phyloP scores from a whole-genome alignment of 1,139 yeast species.

The Geotrichum aggregatum region DNA sequence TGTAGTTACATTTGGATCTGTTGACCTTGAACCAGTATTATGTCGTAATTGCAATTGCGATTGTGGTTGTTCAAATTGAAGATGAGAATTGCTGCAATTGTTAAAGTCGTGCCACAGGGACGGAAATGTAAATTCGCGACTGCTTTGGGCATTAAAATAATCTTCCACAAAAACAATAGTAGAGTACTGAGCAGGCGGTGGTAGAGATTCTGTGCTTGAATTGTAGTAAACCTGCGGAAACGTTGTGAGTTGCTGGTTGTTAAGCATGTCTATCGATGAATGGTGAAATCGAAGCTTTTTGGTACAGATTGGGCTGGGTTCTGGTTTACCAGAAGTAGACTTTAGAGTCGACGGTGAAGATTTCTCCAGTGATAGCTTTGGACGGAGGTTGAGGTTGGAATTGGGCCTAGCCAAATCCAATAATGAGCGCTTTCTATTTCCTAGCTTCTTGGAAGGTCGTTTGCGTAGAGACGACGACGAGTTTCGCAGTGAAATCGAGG shows the following conservation, averaged over 20 bases:
- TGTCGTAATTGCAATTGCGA: too few species aligned
- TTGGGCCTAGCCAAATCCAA: too few species aligned
- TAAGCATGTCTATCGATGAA: constrained; percentile 60
- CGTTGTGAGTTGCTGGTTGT: constrained; percentile 58
- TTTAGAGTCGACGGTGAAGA: too few species aligned
- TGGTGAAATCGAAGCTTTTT: constrained; percentile 30
- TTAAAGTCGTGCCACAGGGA: background rate
- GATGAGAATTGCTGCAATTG: background rate
- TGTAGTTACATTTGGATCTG: too few species aligned
- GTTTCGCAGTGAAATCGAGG: too few species aligned
- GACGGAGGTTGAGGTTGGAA: background rate
- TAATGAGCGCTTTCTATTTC: too few species aligned
- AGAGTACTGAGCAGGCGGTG: background rate
- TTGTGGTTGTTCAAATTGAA: background rate
- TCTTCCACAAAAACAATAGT: constrained; percentile 32
- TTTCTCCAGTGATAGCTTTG: too few species aligned
- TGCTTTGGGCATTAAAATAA: constrained; percentile 23
- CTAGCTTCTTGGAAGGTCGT: too few species aligned
- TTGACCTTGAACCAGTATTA: background rate
- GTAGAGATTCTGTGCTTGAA: constrained; percentile 25
- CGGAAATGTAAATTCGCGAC: background rate
- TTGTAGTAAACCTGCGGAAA: constrained; percentile 61
- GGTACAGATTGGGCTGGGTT: background rate
- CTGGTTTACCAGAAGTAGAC: too few species aligned
- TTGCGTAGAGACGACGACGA: too few species aligned